Base-by-base conservation (phyloP, 257 asterid species). In the Linaria vulgaris region DNA sequence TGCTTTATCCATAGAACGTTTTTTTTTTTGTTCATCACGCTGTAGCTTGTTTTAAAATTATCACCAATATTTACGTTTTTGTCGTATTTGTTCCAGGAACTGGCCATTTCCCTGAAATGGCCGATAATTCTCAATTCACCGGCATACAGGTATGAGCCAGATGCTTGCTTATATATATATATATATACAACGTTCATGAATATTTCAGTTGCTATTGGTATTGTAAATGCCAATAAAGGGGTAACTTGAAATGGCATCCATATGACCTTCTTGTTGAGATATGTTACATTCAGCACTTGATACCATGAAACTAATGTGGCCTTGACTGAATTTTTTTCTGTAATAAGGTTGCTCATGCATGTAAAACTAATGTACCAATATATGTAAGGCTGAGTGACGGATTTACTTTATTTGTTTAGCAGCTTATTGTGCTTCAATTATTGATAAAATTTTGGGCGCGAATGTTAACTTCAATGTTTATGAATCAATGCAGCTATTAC, bases 111-210 rank as follows among this genome's bases (percentile, higher is more conserved):
- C 78, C 63, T 31, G 76, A 61, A 70, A 81, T 81, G 87, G 76
- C 78, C 69, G 78, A 77, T 58, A 78, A 78, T 46, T 66, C 84
- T 64, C 87, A 69, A 37, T 50, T 78, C 72, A 48, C 76, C 31
- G 84, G 87, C 59, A 63, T 76, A 76, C 84, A 81, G 87, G 87
- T 81, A 63, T 11, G 41, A 60, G 22, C 50, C 38, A 16, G 43
- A 66, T 46, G 59, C 63, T 48, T 71, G 61, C 16, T 46, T 11
- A 9, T 48, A 22, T 37, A 34, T 22, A 2, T 61, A 54, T 53
- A 30, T 38, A 12, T 37, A 44, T 31, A 17, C 25, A 56, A 38
- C 59, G 49, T 44, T 56, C 17, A 53, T 13, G 34, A n/a, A 37
- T 39, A 24, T 43, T 45, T 51, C 52, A 61, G 41, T 41, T 61